Evolutionary conservation across 2,329 filamentous ascomycete genomes (phyloP).

Genomic region (Colletotrichum sp.): DNA sequence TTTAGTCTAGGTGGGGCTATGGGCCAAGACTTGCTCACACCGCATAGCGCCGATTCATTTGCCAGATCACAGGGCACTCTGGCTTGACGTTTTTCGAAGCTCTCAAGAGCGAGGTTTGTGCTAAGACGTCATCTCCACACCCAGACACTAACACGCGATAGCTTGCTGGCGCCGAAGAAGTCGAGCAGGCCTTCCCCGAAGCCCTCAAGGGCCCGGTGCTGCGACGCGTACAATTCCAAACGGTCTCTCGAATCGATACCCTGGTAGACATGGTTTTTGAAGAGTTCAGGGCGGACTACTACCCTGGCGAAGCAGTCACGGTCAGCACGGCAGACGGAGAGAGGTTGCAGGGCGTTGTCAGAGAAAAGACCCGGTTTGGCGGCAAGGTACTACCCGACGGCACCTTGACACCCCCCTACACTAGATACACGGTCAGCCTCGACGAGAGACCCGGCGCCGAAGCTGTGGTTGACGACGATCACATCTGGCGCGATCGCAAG

Average conservation of each 20-base stretch:
- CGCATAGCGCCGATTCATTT: conserved; percentile 82
- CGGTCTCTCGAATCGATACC: conserved; percentile 86
- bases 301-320: conserved; percentile 84
- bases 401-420: conserved; percentile 71
- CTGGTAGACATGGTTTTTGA: conserved; percentile 72
- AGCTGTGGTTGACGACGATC: conserved; percentile 78
- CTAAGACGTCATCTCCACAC: background rate
- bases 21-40: conserved; percentile 16
- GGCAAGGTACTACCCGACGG: conserved; percentile 69
- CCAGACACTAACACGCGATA: conserved; percentile 35
- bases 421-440: conserved; percentile 81
- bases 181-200: conserved; percentile 91
- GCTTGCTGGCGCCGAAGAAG: conserved; percentile 82
- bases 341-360: conserved; percentile 74
- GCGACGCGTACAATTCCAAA: conserved; percentile 90
- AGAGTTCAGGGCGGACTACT: conserved; percentile 89
- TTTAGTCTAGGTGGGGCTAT: conserved; percentile 18
- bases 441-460: conserved; percentile 73
- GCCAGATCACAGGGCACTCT: conserved; percentile 93
- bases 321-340: conserved; percentile 74
- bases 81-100: conserved; percentile 93
- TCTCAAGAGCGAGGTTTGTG: conserved; percentile 83
- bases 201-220: conserved; percentile 89
- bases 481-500: conserved; percentile 86
- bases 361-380: conserved; percentile 84